Conservation (phyloP, 2,329 filamentous ascomycete species). For the Fusarium oligoseptatum region DNA sequence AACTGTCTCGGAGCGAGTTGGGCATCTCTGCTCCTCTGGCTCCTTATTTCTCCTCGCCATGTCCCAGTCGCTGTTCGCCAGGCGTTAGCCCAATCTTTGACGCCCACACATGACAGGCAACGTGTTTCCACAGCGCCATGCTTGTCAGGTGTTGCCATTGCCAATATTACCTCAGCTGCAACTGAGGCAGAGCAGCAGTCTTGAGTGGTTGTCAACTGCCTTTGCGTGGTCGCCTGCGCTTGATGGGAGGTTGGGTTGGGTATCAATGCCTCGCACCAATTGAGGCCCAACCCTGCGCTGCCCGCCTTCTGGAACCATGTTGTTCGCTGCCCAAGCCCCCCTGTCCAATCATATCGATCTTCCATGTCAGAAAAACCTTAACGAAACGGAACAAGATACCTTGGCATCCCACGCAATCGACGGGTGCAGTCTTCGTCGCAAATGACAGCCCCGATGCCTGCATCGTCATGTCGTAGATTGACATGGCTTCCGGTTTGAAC, state of each 20-base stretch:
- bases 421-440: conserved; percentile 20
- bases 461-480: conserved; percentile 23
- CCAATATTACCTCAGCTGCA: conserved; percentile 43
- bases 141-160: conserved; percentile 39
- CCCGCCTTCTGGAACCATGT: conserved; percentile 36
- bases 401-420: conserved; percentile 33
- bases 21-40: conserved; percentile 41
- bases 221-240: conserved; percentile 15
- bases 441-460: conserved; percentile 23
- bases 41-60: conserved; percentile 34
- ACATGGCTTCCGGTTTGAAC: conserved; percentile 20
- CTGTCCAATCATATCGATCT: conserved; percentile 42
- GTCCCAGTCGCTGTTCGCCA: conserved; percentile 25
- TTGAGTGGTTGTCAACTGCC: conserved; percentile 26
- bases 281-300: conserved; percentile 51
- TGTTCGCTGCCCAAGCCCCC: conserved; percentile 44
- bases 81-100: conserved; percentile 27
- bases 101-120: conserved; percentile 44
- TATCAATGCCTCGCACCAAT: conserved; percentile 56
- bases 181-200: conserved; percentile 24
- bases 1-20: conserved; percentile 38
- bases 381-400: conserved; percentile 22
- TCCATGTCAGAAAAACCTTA: conserved; percentile 8
- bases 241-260: conserved; percentile 50
- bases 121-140: conserved; percentile 42